A percentile compares a stretch with the other conserved stretches of the same genome.
Evolutionary conservation across 805 yeast genomes (phyloP).

Genomic region (Crinitomyces ghanaensis): DNA sequence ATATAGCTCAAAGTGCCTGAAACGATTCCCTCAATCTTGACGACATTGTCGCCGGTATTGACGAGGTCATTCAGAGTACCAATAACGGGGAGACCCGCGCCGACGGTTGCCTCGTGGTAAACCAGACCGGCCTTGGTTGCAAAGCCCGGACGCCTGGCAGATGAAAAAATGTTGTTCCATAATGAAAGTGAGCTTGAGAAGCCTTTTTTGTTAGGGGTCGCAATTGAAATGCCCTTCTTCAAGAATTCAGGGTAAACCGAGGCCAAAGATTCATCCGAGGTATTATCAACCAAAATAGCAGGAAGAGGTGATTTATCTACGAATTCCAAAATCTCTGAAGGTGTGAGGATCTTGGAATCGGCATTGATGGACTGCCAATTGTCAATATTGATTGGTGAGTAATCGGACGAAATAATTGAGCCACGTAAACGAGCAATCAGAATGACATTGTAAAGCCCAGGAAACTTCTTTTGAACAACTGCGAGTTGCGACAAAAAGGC

Average conservation of each 20-base stretch:
- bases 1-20: slow-evolving; percentile 94
- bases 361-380: slow-evolving; percentile 30
- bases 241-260: slow-evolving; percentile 65
- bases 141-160: slow-evolving; percentile 33
- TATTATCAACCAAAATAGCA: slow-evolving; percentile 83
- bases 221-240: slow-evolving; percentile 73
- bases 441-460: slow-evolving; percentile 67
- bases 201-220: slow-evolving; percentile 98
- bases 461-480: slow-evolving; percentile 33
- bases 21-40: slow-evolving; percentile 88
- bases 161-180: slow-evolving; percentile 66
- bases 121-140: slow-evolving; percentile 59
- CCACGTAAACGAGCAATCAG: slow-evolving; percentile 65
- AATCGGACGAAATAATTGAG: slow-evolving; percentile 59
- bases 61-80: slow-evolving; percentile 81
- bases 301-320: slow-evolving; percentile 61
- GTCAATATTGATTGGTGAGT: slow-evolving; percentile 54
- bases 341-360: slow-evolving; percentile 39
- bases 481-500: slow-evolving; percentile 77
- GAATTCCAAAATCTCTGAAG: slow-evolving; percentile 48
- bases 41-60: slow-evolving; percentile 86
- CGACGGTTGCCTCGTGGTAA: slow-evolving; percentile 97
- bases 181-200: slow-evolving; percentile 64
- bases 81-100: slow-evolving; percentile 95
- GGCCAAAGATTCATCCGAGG: slow-evolving; percentile 75